phyloP scores from a whole-genome alignment of 2,329 filamentous ascomycete genomes.

The Nigrospora oryzae region DNA sequence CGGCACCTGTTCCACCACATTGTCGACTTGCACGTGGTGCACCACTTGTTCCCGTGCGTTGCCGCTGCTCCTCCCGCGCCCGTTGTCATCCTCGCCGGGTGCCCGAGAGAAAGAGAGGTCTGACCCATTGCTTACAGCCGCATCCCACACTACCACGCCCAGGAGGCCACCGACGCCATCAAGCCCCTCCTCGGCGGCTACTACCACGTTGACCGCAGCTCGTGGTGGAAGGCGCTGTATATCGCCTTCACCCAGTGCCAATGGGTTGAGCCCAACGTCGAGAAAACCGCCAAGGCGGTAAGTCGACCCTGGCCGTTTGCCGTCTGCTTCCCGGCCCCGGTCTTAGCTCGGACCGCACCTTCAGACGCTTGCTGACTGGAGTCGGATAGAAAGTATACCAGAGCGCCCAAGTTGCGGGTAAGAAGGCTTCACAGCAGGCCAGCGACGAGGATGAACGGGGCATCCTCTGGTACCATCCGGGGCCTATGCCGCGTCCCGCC shows the following conservation, averaged over 20 bases:
- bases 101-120: no score
- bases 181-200: slow-evolving; percentile 45
- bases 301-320: no score
- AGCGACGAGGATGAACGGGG: slow-evolving; percentile 1
- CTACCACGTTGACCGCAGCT: slow-evolving; percentile 37
- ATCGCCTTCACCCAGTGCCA: slow-evolving; percentile 35
- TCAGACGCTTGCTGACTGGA: background rate
- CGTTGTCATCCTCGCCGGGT: no score
- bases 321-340: background rate
- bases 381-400: background rate
- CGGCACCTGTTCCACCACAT: slow-evolving; percentile 57
- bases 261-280: slow-evolving; percentile 33
- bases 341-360: background rate
- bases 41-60: slow-evolving; percentile 50
- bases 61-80: no score
- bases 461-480: slow-evolving; percentile 4
- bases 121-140: slow-evolving; percentile 16
- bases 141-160: slow-evolving; percentile 53
- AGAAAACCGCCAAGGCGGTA: slow-evolving; percentile 9
- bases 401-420: background rate
- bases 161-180: slow-evolving; percentile 50
- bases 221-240: slow-evolving; percentile 37
- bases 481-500: slow-evolving; percentile 3
- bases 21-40: slow-evolving; percentile 55
- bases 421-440: background rate